A percentile compares a stretch with the other conserved stretches of the same genome.
phyloP scores from a whole-genome alignment of 305 asterid species.

The Fraxinus velutina region DNA sequence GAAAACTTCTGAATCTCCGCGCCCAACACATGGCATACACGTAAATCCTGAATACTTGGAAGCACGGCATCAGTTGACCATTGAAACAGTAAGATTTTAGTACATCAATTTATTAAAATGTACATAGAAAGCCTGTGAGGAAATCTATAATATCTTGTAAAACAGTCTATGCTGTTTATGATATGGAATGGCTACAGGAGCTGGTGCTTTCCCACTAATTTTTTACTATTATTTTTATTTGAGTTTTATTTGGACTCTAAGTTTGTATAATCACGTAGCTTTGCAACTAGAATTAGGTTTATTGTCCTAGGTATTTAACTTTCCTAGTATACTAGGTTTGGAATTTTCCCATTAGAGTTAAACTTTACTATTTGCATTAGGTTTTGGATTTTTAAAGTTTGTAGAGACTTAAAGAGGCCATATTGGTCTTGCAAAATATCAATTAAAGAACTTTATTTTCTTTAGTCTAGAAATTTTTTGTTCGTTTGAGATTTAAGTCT shows the following conservation, averaged over 20 bases:
- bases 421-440: background rate
- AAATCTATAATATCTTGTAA: background rate
- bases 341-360: background rate
- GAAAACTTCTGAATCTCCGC: constrained; percentile 70
- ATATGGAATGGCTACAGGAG: background rate
- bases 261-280: background rate
- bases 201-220: background rate
- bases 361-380: background rate
- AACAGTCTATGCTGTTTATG: background rate
- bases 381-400: background rate
- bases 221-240: background rate
- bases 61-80: constrained; percentile 51
- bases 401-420: background rate
- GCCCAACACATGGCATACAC: constrained; percentile 78
- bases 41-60: constrained; percentile 87
- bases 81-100: constrained; percentile 52
- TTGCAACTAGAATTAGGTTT: background rate
- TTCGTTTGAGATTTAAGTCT: background rate
- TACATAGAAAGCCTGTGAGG: background rate
- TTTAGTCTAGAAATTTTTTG: background rate
- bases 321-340: background rate
- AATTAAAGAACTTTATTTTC: background rate
- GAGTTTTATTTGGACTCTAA: background rate
- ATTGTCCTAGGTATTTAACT: background rate
- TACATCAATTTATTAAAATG: background rate